Conservation (phyloP, 1,139 yeast genomes). For the Groenewaldozyma auringiensis region DNA sequence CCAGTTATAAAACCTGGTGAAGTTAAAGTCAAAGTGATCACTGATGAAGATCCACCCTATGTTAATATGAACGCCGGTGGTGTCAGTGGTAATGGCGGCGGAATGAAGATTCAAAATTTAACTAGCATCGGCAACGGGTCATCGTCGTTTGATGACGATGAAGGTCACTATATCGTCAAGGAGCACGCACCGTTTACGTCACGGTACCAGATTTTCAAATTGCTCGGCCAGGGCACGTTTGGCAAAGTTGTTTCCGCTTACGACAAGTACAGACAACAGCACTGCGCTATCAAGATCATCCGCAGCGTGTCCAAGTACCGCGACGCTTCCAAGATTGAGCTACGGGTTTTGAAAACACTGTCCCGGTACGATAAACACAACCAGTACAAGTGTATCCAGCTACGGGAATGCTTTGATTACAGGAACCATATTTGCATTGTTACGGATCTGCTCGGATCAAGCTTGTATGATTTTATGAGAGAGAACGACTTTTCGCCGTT, state of each 20-base stretch:
- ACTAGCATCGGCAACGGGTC: not conserved
- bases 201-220: constrained; percentile 37
- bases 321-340: constrained; percentile 38
- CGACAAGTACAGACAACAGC: constrained; percentile 44
- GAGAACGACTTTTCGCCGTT: constrained; percentile 55
- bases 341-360: constrained; percentile 73
- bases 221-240: constrained; percentile 93
- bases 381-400: constrained; percentile 51
- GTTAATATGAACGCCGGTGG: constrained; percentile 4
- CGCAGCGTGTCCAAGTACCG: constrained; percentile 40
- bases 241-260: constrained; percentile 72
- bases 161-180: constrained; percentile 34
- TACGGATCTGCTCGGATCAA: constrained; percentile 76
- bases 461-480: constrained; percentile 85
- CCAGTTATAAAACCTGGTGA: constrained; percentile 27
- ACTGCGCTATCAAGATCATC: constrained; percentile 88
- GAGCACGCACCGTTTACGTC: constrained; percentile 33
- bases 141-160: constrained; percentile 29
- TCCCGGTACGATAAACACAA: constrained; percentile 62
- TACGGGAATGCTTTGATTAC: constrained; percentile 86
- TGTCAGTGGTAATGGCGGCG: not conserved
- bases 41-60: constrained; percentile 17
- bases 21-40: constrained; percentile 25
- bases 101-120: not conserved
- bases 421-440: constrained; percentile 92